Evolutionary conservation across 2,329 filamentous ascomycete genomes (phyloP).

Genomic region (Graphilbum ipis-grandicollis): DNA sequence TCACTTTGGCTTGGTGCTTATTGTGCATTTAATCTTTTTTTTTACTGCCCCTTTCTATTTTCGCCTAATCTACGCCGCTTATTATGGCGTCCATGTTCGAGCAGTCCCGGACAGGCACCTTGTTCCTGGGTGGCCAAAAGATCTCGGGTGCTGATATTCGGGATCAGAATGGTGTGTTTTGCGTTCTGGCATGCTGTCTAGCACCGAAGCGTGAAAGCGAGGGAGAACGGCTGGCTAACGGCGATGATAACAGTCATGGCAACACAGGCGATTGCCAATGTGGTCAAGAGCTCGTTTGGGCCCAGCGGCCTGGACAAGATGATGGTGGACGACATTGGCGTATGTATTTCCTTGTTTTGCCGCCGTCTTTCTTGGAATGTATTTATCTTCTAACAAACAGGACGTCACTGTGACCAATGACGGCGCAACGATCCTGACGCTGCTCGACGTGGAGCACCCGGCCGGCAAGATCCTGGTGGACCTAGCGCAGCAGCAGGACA

Average conservation of each 20-base stretch:
- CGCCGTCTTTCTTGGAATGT: no score
- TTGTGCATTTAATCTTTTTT: neutral
- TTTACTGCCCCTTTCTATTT: neutral
- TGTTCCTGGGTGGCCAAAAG: constrained; percentile 95
- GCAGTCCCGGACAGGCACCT: constrained; percentile 82
- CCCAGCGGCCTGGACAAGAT: constrained; percentile 97
- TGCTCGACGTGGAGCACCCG: constrained; percentile 94
- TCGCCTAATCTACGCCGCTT: neutral
- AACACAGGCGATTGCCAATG: constrained; percentile 94
- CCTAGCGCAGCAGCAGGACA: constrained; percentile 94
- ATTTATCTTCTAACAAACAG: constrained; percentile 29
- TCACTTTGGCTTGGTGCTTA: neutral
- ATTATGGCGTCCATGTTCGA: constrained; percentile 91
- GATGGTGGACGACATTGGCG: constrained; percentile 99
- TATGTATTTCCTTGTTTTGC: constrained; percentile 24
- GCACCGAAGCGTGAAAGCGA: no score
- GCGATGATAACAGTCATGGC: constrained; percentile 56
- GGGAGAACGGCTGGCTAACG: neutral
- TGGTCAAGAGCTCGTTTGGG: constrained; percentile 96
- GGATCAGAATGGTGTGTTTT: constrained; percentile 68
- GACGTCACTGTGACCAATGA: constrained; percentile 99
- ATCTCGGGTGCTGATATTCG: constrained; percentile 92
- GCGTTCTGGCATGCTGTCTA: neutral
- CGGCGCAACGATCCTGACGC: constrained; percentile 85
- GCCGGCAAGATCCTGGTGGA: constrained; percentile 98